Base-by-base conservation (phyloP, 169 alveolate species). In the Eimeria necatrix region DNA sequence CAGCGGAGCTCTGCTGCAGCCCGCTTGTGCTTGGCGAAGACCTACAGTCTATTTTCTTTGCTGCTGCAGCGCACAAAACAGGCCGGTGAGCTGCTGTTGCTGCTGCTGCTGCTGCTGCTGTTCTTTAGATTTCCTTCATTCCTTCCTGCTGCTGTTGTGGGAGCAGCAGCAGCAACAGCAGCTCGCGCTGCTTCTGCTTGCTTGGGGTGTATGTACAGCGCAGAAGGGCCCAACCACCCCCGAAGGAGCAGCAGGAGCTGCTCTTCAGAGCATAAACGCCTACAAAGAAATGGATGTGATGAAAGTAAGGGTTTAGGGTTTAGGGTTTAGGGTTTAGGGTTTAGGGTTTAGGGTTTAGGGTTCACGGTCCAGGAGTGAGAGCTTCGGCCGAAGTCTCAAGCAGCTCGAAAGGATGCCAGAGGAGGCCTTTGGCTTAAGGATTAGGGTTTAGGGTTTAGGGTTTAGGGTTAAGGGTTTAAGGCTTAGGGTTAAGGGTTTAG, bases 11-110 rank as follows among this genome's bases (percentile, higher is more conserved):
- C 85, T 14, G 85, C 85, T 41, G 85, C 85, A 16, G 85, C 85
- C 48, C 85, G 85, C 0, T 53, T 74, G 9, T 74, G 56, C 14
- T 16, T 74, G 85, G 85, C 85, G 24, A 74, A 49, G 59, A 74
- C 56, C 60, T 74, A 74, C 85, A 74, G 85, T 18, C 85, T 74
- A 4, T 74, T 74, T 32, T 74, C 85, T 74, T 74, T 74, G 85
- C 51, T 74, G 85, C 59, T 74, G 85, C 85, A 74, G 59, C 85
- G 85, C 85, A 74, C 85, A 46, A 74, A 74, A 74, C 85, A 74
- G 48, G 85, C 85, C 4, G 85, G 85, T 32, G n/a, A 41, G 85
- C 60, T 46, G 60, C 56, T 71, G 85, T 53, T 74, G 85, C 59
- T n/a, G 76, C 24, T 64, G 76, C 41, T 64, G 76, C 76, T 74